Percentiles rank a stretch among this genome's conserved stretches.
Evolutionary conservation across 768 basidiomycete genomes (phyloP).

Genomic region (Antrodiella citrinella): DNA sequence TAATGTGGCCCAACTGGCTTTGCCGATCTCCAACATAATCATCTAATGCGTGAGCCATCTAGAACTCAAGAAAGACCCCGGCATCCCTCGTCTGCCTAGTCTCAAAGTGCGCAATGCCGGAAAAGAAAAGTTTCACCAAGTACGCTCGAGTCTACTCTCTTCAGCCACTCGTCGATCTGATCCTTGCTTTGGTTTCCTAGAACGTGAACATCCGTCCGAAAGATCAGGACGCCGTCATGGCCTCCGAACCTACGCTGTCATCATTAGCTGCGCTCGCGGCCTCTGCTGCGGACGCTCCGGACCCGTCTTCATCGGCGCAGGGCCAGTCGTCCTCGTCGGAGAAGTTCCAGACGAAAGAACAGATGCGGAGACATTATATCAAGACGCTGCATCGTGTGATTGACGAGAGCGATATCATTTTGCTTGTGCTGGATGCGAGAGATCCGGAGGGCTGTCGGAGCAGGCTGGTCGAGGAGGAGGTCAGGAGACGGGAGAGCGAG

Average conservation of each 20-base stretch:
- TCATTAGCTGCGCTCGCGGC: conserved; percentile 47
- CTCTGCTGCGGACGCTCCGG: conserved; percentile 16
- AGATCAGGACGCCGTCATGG: conserved; percentile 61
- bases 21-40: not conserved
- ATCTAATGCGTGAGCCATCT: not conserved
- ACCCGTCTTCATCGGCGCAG: conserved; percentile 26
- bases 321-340: conserved; percentile 7
- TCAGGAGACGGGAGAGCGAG: conserved; percentile 72
- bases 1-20: not conserved
- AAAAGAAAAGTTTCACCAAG: conserved; percentile 28
- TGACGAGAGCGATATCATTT: conserved; percentile 84
- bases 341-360: conserved; percentile 51
- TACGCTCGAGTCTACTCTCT: too few relatives aligned
- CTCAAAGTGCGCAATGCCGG: conserved; percentile 53
- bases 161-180: too few relatives aligned
- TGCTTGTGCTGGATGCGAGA: conserved; percentile 86
- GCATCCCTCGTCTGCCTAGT: conserved; percentile 74
- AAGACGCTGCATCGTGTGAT: conserved; percentile 86
- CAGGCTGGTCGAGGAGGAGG: conserved; percentile 90
- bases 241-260: conserved; percentile 62
- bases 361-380: conserved; percentile 65
- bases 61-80: conserved; percentile 89
- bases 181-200: too few relatives aligned
- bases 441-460: conserved; percentile 94
- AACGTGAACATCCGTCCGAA: conserved; percentile 4